Base-by-base conservation (phyloP, 805 yeast species). In the Saccharomycopsis fibuligera region DNA sequence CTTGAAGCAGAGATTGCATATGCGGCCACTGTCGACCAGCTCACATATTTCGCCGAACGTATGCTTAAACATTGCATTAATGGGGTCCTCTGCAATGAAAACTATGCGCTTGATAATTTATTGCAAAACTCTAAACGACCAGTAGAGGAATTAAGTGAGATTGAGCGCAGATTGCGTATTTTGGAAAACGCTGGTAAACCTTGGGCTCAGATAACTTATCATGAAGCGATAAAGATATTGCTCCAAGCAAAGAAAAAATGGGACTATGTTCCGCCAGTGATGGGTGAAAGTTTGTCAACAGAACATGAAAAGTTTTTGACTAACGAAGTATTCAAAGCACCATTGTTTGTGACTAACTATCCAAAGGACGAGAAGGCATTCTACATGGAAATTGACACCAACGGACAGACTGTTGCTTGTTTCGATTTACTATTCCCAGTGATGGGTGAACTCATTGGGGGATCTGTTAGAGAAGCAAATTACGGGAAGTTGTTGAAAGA, bases 291-390 rank as follows among this genome's bases (percentile, higher is more conserved):
- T 1, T 65, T 93, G 27, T 78, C 78, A 49, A 80, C 95, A 0
- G 96, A 87, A 57, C 96, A 91, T 60, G 99, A 93, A 63, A 90
- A 87, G 65, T 86, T 86, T 84, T 67, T 93, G 6, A 88, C 98
- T 0, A 86, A 85, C 2, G 72, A 65, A 1, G 65, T 79, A 50
- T 84, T 79, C 63, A 62, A 75, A 31, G 39, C 33, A 5, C 96
- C 97, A 0, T 88, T 90, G 0, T 89, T 90, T 62, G 86, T 93
- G 14, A 88, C 95, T 0, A 86, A 90, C 61, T 93, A 93, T 59
- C 99, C 99, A 2, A 62, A 66, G 24, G 66, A 60, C 2, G 76
- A 80, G 53, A 93, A 93, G 61, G 95, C 99, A 0, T 93, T 93
- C 60, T 93, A 93, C 68, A 93, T 93, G 99, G 82, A 81, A 48